Percentiles rank a stretch among this genome's conserved stretches.
These are phyloP conservation scores for Diplodia seriata DNA, from an alignment of 2,329 filamentous ascomycete species.

Conservation along the genomic window DNA sequence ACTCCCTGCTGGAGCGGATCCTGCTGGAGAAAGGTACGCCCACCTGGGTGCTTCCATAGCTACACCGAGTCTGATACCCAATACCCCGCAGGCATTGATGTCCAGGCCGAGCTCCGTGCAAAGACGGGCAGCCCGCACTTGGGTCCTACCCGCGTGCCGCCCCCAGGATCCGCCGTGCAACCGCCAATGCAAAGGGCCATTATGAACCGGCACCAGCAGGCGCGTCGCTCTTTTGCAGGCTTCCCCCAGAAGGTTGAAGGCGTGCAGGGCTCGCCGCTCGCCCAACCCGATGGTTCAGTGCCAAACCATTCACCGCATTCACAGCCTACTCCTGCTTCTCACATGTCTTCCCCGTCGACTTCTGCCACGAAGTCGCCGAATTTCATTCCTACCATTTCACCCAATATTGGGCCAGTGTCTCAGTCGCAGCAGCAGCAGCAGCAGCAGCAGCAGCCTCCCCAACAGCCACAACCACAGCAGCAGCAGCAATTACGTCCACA, in stretches of 20 bases:
- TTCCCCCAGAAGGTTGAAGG: constrained; percentile 76
- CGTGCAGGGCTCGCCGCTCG: constrained; percentile 50
- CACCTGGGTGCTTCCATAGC: constrained; percentile 8
- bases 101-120: constrained; percentile 90
- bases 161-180: constrained; percentile 66
- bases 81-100: constrained; percentile 78
- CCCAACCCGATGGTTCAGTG: constrained; percentile 50
- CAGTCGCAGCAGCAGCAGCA: constrained; percentile 53
- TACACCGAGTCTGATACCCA: constrained; percentile 23
- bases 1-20: constrained; percentile 93
- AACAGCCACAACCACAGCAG: constrained; percentile 48
- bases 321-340: constrained; percentile 83
- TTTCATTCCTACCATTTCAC: constrained; percentile 66
- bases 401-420: constrained; percentile 62
- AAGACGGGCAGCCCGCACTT: constrained; percentile 89
- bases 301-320: constrained; percentile 71
- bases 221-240: constrained; percentile 73
- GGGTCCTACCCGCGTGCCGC: constrained; percentile 63
- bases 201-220: constrained; percentile 75
- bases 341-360: constrained; percentile 70
- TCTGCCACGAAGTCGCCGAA: constrained; percentile 65
- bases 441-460: constrained; percentile 55
- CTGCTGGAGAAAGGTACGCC: constrained; percentile 87
- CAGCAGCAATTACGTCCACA: constrained; percentile 51
- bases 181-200: constrained; percentile 81